Evolutionary conservation across 768 basidiomycete species (phyloP), one percentile per base, ranked within the genome.

Genomic region (Mycena galopus): DNA sequence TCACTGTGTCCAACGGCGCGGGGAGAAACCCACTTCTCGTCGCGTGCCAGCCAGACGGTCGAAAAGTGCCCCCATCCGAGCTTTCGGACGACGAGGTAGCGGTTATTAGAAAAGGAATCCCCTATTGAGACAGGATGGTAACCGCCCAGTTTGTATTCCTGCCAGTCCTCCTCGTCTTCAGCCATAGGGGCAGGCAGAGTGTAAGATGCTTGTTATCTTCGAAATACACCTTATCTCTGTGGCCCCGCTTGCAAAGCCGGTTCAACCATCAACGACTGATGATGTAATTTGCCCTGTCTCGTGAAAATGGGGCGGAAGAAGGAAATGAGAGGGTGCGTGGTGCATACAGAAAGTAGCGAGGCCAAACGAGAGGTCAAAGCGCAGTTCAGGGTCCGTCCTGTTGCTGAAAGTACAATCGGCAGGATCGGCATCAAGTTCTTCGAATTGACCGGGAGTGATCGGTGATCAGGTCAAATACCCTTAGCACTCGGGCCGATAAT

Each of bases 11-110:
- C 16, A 27, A 47, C 47, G 21, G 57, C 37, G 21, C 44, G 33
- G 53, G 62, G 37, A 67, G 30, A 37, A 12, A 74, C 78, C 65
- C 84, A 84, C 70, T 84, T 85, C 69, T 63, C 66, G 67, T 84
- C 81, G 70, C 76, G 76, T 29, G 79, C 85, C 29, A 86, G 81
- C 87, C 86, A 87, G 30, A 87, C 86, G 19, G 83, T 87, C 17
- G 86, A 87, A 75, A 86, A 85, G 63, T 82, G 81, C 11, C 87
- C 87, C 86, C 85, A 88, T 11, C 90, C 90, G 16, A 91, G 79
- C 78, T 91, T 90, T 42, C 89, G 79, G 47, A 91, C 84, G 67
- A 90, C 82, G 21, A 82, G 78, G 78, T 90, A 90, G 82, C 86
- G 61, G 30, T 51, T 55, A 63, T 71, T 47, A 4, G 72, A 69